Evolutionary conservation across 306 rosid genomes (phyloP).

Genomic region (Trifolium subterraneum): DNA sequence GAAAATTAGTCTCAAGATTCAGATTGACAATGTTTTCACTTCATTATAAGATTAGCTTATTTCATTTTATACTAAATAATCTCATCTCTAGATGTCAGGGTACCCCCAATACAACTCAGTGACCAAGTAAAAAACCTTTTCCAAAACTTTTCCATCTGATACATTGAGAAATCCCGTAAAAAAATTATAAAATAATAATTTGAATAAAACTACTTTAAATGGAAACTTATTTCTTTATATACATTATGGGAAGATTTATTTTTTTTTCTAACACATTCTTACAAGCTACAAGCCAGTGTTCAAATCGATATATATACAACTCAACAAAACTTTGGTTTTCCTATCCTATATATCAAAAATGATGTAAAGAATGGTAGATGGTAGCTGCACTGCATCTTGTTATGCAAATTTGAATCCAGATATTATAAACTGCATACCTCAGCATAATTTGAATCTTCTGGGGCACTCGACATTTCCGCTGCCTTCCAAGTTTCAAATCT

Average conservation of each 20-base stretch:
- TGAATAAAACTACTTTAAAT: background rate
- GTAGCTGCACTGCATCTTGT: constrained; percentile 3
- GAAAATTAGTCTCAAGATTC: background rate
- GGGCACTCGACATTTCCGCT: constrained; percentile 11
- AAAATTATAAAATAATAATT: constrained; percentile 6
- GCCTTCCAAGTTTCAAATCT: constrained; percentile 10
- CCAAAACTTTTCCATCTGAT: background rate
- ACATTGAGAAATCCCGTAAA: background rate
- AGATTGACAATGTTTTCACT: background rate
- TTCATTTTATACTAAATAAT: background rate
- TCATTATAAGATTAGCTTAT: background rate
- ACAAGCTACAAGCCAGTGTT: constrained; percentile 8
- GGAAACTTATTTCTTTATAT: constrained; percentile 6
- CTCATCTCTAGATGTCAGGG: background rate
- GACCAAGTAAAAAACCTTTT: background rate
- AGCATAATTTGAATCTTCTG: background rate
- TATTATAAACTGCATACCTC: constrained; percentile 20
- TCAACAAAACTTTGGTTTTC: constrained; percentile 18
- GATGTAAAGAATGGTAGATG: constrained; percentile 34
- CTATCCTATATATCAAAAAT: constrained; percentile 14
- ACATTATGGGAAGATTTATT: constrained; percentile 32
- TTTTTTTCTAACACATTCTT: background rate
- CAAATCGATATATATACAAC: constrained; percentile 33
- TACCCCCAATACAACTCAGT: background rate
- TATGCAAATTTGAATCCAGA: constrained; percentile 17